Evolutionary conservation across 1,139 yeast genomes (phyloP).

Genomic region (Sugiyamaella castrensis): DNA sequence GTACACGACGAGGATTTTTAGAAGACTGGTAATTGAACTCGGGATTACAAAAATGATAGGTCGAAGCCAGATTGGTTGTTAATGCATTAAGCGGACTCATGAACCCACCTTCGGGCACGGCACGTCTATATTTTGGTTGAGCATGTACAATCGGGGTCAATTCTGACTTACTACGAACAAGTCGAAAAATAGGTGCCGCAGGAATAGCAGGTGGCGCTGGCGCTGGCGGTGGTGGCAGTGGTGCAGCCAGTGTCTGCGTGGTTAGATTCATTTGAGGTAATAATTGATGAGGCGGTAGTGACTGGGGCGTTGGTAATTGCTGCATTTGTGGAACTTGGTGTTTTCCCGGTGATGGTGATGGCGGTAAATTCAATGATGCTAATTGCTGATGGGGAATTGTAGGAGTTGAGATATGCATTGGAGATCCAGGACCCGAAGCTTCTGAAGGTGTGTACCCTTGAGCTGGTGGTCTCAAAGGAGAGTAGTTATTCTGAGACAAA

Average conservation of each 20-base stretch:
- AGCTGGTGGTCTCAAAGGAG: not conserved
- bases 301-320: not conserved
- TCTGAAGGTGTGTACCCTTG: not conserved
- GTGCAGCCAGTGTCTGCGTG: not conserved
- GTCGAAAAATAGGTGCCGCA: conserved; percentile 45
- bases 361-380: not conserved
- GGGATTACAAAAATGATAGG: conserved; percentile 85
- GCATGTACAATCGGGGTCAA: conserved; percentile 60
- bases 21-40: conserved; percentile 79
- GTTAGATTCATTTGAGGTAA: not conserved
- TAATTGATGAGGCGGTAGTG: conserved; percentile 1
- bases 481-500: not conserved
- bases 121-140: conserved; percentile 76
- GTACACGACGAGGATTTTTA: conserved; percentile 84
- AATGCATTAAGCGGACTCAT: conserved; percentile 86
- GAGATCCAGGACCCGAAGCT: conserved; percentile 1
- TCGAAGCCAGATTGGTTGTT: conserved; percentile 71
- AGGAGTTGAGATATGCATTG: conserved; percentile 13
- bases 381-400: conserved; percentile 7
- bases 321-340: not conserved
- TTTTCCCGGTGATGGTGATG: not conserved
- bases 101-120: conserved; percentile 71
- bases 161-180: conserved; percentile 49
- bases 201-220: conserved; percentile 18
- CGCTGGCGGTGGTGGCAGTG: conserved; percentile 5